Base-by-base conservation (phyloP, 2,329 filamentous ascomycete species). In the Ophiostoma fasciatum region DNA sequence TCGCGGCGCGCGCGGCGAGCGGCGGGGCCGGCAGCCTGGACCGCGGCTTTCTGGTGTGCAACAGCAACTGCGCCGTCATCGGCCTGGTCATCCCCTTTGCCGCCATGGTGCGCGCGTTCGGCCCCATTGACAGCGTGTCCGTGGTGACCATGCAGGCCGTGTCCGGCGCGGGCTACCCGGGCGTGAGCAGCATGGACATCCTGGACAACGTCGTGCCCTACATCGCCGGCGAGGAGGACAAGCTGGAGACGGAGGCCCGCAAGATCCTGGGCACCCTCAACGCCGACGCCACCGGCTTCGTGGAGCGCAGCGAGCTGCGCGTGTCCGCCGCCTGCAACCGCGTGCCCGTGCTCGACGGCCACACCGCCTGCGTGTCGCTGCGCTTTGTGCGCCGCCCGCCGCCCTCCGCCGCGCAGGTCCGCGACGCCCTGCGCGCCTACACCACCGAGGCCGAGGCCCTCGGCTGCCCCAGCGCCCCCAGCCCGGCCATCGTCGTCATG, bases 11-110 rank as follows among this genome's bases (percentile, higher is more conserved):
- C 12, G n/a, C n/a, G n/a, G n/a, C n/a, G n/a, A n/a, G n/a, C n/a
- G n/a, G n/a, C n/a, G n/a, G n/a, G n/a, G 28, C 22, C 15, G 22
- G 28, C 12, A 63, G 64, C 25, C 66, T 94, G 30, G 64, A 79
- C 43, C 85, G 82, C 60, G 90, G 90, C 18, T 94, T 96, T 63
- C 63, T 96, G 26, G 84, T 94, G 42, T 96, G 88, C 71, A 96
- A 96, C 65, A 93, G 84, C 46, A 96, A 96, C 64, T 98, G 90
- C 62, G 88, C 88, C 38, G 88, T 94, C 51, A 94, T 96, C 50
- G 88, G 88, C 32, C 74, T 96, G 40, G 88, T 94, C 42, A 92
- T 94, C 44, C 90, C 90, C 18, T 88, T 94, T 52, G 85, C 85
- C 10, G 88, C 88, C 13, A 73, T 96, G 25, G 82, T 93, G 57